Base-by-base conservation (phyloP, 805 yeast genomes). In the Metschnikowia arizonensis region DNA sequence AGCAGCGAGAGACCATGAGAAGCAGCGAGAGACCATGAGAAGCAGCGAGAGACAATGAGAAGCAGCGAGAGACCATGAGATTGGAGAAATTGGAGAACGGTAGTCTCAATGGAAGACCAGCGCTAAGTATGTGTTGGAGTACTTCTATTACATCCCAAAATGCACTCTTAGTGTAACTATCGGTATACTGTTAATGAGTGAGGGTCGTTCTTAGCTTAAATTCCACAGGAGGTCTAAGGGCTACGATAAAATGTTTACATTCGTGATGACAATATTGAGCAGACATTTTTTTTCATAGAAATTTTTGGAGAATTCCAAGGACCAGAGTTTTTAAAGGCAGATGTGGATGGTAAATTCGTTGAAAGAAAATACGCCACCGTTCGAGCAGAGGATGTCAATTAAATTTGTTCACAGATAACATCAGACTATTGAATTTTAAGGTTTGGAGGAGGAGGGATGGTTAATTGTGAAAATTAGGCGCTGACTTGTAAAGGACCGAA, bases 111-210 rank as follows among this genome's bases (percentile, higher is more conserved):
- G n/a, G n/a, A n/a, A n/a, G n/a, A n/a, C n/a, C n/a, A 82, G 88
- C 4, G 78, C 85, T 0, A 68, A 70, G 34, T 82, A 68, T 48
- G 64, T 88, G 34, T 65, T 88, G 57, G 78, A 77, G 23, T 74
- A 73, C 44, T 76, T 93, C 48, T 83, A 81, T 59, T 84, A 73
- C 55, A 76, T 89, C 31, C 98, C 99, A 0, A 69, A 76, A 24
- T 85, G 96, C 58, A 79, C 87, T 39, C 70, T 91, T 21, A 83
- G 93, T 30, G 88, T 88, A 0, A 77, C 80, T 1, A 88, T 91
- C 32, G 97, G 76, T 7, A 50, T 76, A 30, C 72, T 67, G 62
- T 62, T 77, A 33, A 63, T 91, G 17, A 91, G 85, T 53, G 99
- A 91, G 54, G 54, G 52, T 4, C 57, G 56, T 5, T 42, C 44